Conservation (phyloP, 257 asterid species). For the Leptodermis oblonga region DNA sequence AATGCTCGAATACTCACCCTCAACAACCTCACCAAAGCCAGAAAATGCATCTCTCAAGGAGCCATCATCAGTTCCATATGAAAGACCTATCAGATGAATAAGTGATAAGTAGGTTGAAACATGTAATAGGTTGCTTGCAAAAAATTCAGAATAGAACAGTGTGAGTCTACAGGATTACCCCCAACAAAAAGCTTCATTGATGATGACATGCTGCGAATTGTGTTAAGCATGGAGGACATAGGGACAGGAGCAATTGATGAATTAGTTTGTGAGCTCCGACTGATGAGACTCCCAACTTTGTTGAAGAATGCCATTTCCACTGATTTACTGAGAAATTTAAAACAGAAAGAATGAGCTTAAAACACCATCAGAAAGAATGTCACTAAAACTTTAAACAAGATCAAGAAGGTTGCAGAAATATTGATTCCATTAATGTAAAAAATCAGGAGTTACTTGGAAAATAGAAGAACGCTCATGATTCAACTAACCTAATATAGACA, state of each 20-base stretch:
- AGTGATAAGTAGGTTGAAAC: background rate
- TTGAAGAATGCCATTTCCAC: constrained; percentile 61
- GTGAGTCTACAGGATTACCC: constrained; percentile 27
- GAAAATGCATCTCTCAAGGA: constrained; percentile 63
- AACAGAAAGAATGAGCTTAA: constrained; percentile 3
- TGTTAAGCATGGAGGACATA: constrained; percentile 45
- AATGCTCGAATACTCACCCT: constrained; percentile 25
- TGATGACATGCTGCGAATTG: constrained; percentile 70
- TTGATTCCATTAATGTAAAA: background rate
- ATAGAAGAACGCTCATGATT: background rate
- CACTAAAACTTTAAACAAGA: background rate
- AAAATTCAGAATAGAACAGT: background rate
- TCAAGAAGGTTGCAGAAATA: background rate
- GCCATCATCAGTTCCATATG: constrained; percentile 58
- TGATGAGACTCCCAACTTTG: constrained; percentile 52
- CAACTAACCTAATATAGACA: background rate
- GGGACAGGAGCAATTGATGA: constrained; percentile 30
- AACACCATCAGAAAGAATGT: background rate
- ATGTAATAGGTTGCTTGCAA: background rate
- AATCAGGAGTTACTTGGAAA: background rate
- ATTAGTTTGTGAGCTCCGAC: constrained; percentile 38
- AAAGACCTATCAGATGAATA: constrained; percentile 47
- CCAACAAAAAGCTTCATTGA: constrained; percentile 57
- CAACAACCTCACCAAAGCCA: constrained; percentile 55
- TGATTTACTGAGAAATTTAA: constrained; percentile 25